Evolutionary conservation across 225 moss, liverwort and hornwort species (phyloP), one percentile per base, ranked within the genome.

Genomic region (Polytrichum formosum): DNA sequence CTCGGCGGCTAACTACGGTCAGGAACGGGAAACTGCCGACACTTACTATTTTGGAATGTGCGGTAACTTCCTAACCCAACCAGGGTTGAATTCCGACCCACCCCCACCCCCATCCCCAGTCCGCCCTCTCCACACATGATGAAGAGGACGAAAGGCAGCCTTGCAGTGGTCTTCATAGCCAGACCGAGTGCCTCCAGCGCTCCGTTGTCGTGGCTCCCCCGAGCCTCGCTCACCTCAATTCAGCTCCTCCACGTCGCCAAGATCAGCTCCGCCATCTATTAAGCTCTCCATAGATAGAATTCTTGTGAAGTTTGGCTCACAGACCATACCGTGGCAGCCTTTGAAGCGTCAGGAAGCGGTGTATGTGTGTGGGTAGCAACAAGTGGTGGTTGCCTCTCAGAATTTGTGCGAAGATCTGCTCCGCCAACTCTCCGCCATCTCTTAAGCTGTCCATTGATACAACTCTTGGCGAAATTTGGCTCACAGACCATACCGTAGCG

Each of bases 1-100:
- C 62, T 63, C 62, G 62, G 62, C 27, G 62, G 62, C 62, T 28
- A 63, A 63, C 62, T 18, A 5, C 62, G 62, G 62, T 28, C 26
- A 63, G 26, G 26, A 63, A 63, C 16, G 23, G 21, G 5, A 13
- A 28, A 28, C 62, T 27, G 62, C 62, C 62, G 62, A 63, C 62
- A 63, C 23, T 7, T 26, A 5, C 26, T 28, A 28, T 63, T 63
- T 28, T 16, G 16, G 62, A 3, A 58, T 3, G 0, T 16, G 10
- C 2, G 25, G 62, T 63, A 19, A 26, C 25, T 63, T 63, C 5
- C 26, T 63, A 26, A 20, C 58, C 58, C 58, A 22, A 26, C 26
- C 62, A 10, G 25, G 62, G 62, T 63, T 63, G 5, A 16, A 5
- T 23, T 2, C 27, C 5, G 16, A 63, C 62, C 27, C 62, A 16